phyloP scores from a whole-genome alignment of 2,329 filamentous ascomycete genomes.

The Fusarium poae region DNA sequence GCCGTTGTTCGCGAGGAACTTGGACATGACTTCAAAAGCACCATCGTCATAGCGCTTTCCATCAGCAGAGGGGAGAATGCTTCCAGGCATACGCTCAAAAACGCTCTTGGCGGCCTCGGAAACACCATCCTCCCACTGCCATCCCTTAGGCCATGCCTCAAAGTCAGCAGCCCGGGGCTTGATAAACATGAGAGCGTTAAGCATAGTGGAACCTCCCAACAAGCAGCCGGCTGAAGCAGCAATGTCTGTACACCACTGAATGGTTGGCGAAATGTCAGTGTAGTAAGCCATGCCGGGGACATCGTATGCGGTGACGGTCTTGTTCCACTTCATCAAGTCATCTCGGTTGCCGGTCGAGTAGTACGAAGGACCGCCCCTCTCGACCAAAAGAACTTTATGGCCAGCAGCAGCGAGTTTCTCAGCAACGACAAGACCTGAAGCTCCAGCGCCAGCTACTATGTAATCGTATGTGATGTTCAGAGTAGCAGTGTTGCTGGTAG shows the following conservation, averaged over 20 bases:
- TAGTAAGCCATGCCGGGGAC: constrained; percentile 78
- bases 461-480: constrained; percentile 40
- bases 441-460: constrained; percentile 43
- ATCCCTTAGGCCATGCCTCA: constrained; percentile 76
- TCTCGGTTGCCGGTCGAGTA: constrained; percentile 73
- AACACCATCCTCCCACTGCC: constrained; percentile 69
- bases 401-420: constrained; percentile 69
- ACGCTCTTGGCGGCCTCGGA: constrained; percentile 68
- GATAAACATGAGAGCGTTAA: constrained; percentile 77
- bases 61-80: constrained; percentile 73
- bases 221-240: constrained; percentile 67
- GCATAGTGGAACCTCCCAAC: constrained; percentile 74
- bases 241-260: constrained; percentile 44
- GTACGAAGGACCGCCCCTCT: constrained; percentile 70
- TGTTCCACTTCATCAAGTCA: constrained; percentile 69
- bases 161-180: constrained; percentile 75
- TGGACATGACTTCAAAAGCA: constrained; percentile 72
- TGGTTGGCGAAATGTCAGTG: constrained; percentile 68
- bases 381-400: constrained; percentile 72
- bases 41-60: constrained; percentile 74
- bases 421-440: constrained; percentile 42
- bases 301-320: constrained; percentile 75
- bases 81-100: constrained; percentile 66
- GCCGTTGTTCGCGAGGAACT: constrained; percentile 69
- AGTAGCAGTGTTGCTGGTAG: constrained; percentile 18